Evolutionary conservation across 2,329 filamentous ascomycete species (phyloP).

Genomic region (Taxawa tesnikishii): DNA sequence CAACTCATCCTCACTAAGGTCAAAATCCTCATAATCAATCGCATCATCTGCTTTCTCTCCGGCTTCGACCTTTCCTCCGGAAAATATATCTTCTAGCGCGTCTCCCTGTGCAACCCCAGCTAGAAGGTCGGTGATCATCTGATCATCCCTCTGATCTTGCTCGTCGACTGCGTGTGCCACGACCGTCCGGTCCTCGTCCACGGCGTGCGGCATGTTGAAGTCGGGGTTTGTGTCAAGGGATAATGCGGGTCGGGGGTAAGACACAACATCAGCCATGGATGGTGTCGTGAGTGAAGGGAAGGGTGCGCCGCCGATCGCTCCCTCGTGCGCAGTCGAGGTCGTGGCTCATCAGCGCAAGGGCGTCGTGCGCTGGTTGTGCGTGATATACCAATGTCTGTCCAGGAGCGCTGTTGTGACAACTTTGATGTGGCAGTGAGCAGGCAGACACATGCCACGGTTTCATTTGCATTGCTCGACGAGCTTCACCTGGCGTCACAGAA

Average conservation of each 20-base stretch:
- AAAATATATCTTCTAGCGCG: slow-evolving; percentile 15
- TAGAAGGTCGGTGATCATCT: slow-evolving; percentile 17
- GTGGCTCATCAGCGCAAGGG: too few species aligned
- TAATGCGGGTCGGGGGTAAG: not conserved
- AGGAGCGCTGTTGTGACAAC: too few species aligned
- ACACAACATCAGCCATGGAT: not conserved
- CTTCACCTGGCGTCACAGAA: too few species aligned
- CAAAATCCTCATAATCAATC: slow-evolving; percentile 76
- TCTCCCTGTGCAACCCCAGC: slow-evolving; percentile 13
- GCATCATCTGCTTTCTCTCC: slow-evolving; percentile 85
- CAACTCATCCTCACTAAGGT: slow-evolving; percentile 83
- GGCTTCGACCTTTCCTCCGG: slow-evolving; percentile 25
- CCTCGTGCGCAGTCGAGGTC: too few species aligned
- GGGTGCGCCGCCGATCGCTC: slow-evolving; percentile 6
- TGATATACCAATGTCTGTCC: too few species aligned
- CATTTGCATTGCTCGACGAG: too few species aligned
- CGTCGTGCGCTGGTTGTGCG: too few species aligned
- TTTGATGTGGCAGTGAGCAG: too few species aligned
- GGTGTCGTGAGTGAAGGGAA: not conserved
- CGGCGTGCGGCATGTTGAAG: slow-evolving; percentile 24
- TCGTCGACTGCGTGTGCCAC: too few species aligned
- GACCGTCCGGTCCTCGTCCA: slow-evolving; percentile 14
- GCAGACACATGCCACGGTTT: too few species aligned
- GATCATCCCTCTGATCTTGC: slow-evolving; percentile 14
- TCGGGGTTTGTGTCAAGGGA: not conserved